These are phyloP conservation scores for Quercus dentata DNA, from an alignment of 306 rosid genomes.

Conservation along the genomic window DNA sequence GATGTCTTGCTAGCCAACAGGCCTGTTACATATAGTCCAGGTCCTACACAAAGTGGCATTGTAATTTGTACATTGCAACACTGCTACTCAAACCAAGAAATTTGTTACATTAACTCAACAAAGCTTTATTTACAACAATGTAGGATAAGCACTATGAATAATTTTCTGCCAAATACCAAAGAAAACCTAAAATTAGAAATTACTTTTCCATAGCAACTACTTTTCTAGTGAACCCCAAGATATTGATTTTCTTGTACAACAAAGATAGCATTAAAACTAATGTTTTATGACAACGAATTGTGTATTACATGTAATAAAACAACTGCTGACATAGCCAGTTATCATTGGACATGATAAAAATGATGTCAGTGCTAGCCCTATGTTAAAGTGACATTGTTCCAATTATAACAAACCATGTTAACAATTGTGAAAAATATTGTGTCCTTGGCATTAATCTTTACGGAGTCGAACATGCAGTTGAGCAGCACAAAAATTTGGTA, in stretches of 20 bases:
- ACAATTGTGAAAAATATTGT: too few species aligned
- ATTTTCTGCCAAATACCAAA: not conserved
- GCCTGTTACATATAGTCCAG: not conserved
- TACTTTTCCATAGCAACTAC: not conserved
- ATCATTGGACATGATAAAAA: too few species aligned
- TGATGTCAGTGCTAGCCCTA: too few species aligned
- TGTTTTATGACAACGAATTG: not conserved
- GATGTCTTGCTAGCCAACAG: slow-evolving; percentile 2
- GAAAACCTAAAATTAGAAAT: not conserved
- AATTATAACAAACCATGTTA: too few species aligned
- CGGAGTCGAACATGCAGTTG: not conserved
- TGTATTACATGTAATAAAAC: not conserved
- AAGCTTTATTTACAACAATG: not conserved
- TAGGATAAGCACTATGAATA: not conserved
- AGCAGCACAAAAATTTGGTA: not conserved
- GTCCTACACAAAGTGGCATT: not conserved
- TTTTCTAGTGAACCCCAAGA: not conserved
- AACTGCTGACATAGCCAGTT: too few species aligned
- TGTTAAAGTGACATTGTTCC: too few species aligned
- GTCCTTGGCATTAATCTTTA: too few species aligned
- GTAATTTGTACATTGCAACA: not conserved
- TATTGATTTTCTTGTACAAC: not conserved
- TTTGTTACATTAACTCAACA: not conserved
- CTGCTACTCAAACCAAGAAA: not conserved
- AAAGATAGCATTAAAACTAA: not conserved